A percentile compares a stretch with the other conserved stretches of the same genome.
Conservation (phyloP, 768 basidiomycete genomes). For the Auricularia sp. region DNA sequence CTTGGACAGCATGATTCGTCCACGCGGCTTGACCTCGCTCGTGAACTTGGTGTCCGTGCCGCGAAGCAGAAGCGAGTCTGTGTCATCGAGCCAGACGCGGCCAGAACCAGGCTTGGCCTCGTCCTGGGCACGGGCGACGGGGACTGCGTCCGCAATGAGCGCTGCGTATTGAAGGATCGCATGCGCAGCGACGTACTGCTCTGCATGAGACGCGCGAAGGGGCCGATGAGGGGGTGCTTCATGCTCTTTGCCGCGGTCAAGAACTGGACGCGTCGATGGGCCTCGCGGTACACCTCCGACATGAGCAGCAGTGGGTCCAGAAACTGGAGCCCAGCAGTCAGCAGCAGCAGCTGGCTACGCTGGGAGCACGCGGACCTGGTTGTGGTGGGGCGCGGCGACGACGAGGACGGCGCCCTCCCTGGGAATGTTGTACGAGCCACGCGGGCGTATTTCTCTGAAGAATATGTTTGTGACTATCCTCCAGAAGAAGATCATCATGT, state of each 20-base stretch:
- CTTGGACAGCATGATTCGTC: conserved; percentile 84
- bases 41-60: conserved; percentile 77
- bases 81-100: conserved; percentile 52
- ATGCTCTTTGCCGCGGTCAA: conserved; percentile 85
- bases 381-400: conserved; percentile 86
- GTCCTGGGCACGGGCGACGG: conserved; percentile 88
- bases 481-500: conserved; percentile 78
- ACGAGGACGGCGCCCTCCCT: conserved; percentile 85
- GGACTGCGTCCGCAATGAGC: conserved; percentile 44
- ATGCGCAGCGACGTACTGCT: conserved; percentile 54
- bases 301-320: conserved; percentile 81
- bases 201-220: conserved; percentile 73
- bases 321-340: conserved; percentile 45
- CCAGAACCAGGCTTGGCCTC: conserved; percentile 69
- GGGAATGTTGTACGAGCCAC: conserved; percentile 93
- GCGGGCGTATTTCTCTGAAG: conserved; percentile 89
- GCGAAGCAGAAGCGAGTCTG: conserved; percentile 72
- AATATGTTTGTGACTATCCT: conserved; percentile 70
- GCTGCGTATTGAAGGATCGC: not conserved
- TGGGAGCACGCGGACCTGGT: conserved; percentile 49
- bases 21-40: conserved; percentile 60
- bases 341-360: not conserved
- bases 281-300: conserved; percentile 79
- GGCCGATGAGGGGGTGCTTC: conserved; percentile 68
- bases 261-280: conserved; percentile 71